A percentile compares a stretch with the other conserved stretches of the same genome.
Conservation (phyloP, 2,329 filamentous ascomycete species). For the Davidsoniella eucalypti region DNA sequence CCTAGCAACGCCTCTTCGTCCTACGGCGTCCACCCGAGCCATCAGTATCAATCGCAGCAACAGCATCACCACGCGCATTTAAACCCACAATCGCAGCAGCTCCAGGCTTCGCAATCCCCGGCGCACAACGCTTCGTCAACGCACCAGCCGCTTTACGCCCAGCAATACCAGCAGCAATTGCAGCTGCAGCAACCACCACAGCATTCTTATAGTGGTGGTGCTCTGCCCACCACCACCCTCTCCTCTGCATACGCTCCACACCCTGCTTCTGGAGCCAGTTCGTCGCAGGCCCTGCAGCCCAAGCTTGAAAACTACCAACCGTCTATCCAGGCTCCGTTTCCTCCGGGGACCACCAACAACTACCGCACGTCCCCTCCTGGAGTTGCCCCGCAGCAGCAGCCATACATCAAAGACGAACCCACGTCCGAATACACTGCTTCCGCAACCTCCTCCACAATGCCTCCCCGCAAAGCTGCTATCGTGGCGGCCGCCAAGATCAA, state of each 20-base stretch:
- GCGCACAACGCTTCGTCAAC: neutral
- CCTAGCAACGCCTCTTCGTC: neutral
- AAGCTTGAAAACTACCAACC: conserved; percentile 1
- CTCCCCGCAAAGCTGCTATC: conserved; percentile 19
- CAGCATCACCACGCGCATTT: conserved; percentile 3
- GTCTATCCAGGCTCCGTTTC: too few relatives aligned
- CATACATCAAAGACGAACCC: conserved; percentile 7
- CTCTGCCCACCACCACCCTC: too few relatives aligned
- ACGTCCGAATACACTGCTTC: conserved; percentile 9
- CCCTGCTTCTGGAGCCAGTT: neutral
- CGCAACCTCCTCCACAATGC: conserved; percentile 18
- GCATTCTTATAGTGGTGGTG: too few relatives aligned
- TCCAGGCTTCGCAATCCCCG: conserved; percentile 16
- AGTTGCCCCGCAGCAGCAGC: neutral
- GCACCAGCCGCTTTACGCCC: conserved; percentile 14
- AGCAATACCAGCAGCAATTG: conserved; percentile 3
- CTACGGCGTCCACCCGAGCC: neutral
- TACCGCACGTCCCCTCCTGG: too few relatives aligned
- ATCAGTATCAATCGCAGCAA: conserved; percentile 3
- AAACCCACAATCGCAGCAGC: conserved; percentile 5
- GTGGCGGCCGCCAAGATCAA: conserved; percentile 15
- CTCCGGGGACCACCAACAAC: too few relatives aligned
- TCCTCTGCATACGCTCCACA: too few relatives aligned
- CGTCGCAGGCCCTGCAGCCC: conserved; percentile 11
- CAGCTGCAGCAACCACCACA: neutral